Conservation (phyloP, 2,329 filamentous ascomycete species). For the Fusarium irregulare region DNA sequence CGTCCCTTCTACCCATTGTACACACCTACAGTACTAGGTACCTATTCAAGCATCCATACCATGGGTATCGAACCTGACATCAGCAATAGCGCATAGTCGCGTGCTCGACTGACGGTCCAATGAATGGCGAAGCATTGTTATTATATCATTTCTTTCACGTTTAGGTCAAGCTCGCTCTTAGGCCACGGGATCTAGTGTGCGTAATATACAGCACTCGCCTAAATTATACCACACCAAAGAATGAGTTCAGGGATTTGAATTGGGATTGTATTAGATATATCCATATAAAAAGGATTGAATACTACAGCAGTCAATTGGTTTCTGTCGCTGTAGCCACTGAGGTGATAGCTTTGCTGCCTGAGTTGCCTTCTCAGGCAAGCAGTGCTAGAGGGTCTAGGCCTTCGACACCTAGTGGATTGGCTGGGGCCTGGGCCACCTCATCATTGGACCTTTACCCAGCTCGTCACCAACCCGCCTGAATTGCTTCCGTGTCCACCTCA, state of each 20-base stretch:
- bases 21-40: background rate
- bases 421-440: constrained; percentile 28
- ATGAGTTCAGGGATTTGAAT: background rate
- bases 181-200: background rate
- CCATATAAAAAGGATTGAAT: background rate
- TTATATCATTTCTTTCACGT: constrained; percentile 12
- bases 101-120: constrained; percentile 21
- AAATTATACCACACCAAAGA: background rate
- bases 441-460: constrained; percentile 23
- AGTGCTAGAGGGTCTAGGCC: background rate
- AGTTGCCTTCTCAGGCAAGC: constrained; percentile 2
- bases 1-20: background rate
- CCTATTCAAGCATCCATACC: background rate
- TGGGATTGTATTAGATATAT: background rate
- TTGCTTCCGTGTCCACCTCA: constrained; percentile 44
- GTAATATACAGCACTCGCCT: background rate
- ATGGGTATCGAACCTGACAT: constrained; percentile 8
- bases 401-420: constrained; percentile 16
- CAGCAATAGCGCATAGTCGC: constrained; percentile 21
- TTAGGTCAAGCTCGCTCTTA: background rate
- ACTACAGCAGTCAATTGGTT: background rate
- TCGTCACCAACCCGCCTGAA: constrained; percentile 48
- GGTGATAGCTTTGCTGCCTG: background rate
- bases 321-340: background rate
- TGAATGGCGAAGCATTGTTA: background rate